Evolutionary conservation across 1,284 basidiomycete genomes (phyloP), one percentile per base, ranked within the genome.

Genomic region (Vanrija pseudolonga): DNA sequence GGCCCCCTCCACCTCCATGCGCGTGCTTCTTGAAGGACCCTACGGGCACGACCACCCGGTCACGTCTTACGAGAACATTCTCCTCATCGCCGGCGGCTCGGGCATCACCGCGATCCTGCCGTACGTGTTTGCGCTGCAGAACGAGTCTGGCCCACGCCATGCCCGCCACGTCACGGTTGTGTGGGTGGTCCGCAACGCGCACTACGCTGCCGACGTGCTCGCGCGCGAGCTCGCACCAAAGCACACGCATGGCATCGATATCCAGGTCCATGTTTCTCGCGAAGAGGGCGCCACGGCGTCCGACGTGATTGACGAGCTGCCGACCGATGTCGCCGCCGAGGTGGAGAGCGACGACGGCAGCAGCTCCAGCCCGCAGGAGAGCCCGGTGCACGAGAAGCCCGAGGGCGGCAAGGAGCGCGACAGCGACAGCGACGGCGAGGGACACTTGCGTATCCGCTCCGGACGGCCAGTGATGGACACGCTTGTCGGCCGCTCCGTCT

Each of bases 21-120:
- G 18, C 28, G 61, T 69, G 12, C 54, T 70, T 6, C 51, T 68
- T 3, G 70, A 72, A 47, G 70, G 70, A 7, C 68, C 70, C 3
- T 72, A 72, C 48, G 70, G 70, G 11, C 52, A 52, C 20, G 24
- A 50, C 11, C 45, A 60, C 20, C 55, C 57, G 1, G 39, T 72
- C 3, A 47, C 61, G 2, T 47, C 40, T 18, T 72, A 53, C 40
- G 66, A 68, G 23, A 49, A 58, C 44, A 48, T 65, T 28, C 45
- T 65, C 9, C 51, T 69, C 15, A 39, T 67, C 20, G 66, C 66
- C 2, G 68, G 68, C 6, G 68, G 68, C 5, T 64, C 56, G 17
- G 68, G 68, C 15, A 66, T 70, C 26, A 63, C 68, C 14, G 61
- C 65, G 4, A 51, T 65, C 26, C 51, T 70, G 22, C 65, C 68